Base-by-base conservation (phyloP, 2,329 filamentous ascomycete species). In the Teratosphaeria gauchensis region DNA sequence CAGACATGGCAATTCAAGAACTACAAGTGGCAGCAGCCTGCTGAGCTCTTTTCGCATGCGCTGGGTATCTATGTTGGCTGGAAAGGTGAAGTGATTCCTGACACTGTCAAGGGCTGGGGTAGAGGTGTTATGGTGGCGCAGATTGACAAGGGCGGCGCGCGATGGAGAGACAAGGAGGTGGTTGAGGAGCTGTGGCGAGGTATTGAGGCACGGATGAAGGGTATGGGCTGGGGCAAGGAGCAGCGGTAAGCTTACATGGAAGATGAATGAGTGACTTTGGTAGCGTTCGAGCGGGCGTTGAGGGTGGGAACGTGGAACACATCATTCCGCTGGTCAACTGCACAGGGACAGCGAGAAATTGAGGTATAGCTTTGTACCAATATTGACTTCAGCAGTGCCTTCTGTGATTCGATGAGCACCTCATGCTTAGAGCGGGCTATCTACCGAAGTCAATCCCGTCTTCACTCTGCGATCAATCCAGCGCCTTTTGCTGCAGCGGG, bases 1-100 rank as follows among this genome's bases (percentile, higher is more conserved):
- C 94, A 99, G 77, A 86, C 88, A 9, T 99, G 94, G 94, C 94
- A 99, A 76, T 99, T 99, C 78, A 96, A 96, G 77, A 89, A 85
- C 65, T 99, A 99, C 82, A 96, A 95, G 75, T 99, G 94, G 90
- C 87, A 87, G 65, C 87, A 88, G 58, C 89, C 94, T 0, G 82
- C 85, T 14, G 94, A 97, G 70, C 80, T 99, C 55, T 99, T 99
- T 77, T 84, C 85, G 65, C 89, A 96, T 69, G 89, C 90, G 1
- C 80, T 90, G 14, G 94, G 94, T 58, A 79, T 99, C 55, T 95
- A 90, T 69, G 85, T 99, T 1, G 94, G 94, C 3, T 97, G 91
- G 90, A 84, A 88, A 61, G 91, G 89, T 55, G 92, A 97, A 69
- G 82, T 85, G 62, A 75, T 86, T 2, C 94, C 94, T 1, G 83